Conservation (phyloP, 2,329 filamentous ascomycete genomes). For the Dissoconium aciculare region DNA sequence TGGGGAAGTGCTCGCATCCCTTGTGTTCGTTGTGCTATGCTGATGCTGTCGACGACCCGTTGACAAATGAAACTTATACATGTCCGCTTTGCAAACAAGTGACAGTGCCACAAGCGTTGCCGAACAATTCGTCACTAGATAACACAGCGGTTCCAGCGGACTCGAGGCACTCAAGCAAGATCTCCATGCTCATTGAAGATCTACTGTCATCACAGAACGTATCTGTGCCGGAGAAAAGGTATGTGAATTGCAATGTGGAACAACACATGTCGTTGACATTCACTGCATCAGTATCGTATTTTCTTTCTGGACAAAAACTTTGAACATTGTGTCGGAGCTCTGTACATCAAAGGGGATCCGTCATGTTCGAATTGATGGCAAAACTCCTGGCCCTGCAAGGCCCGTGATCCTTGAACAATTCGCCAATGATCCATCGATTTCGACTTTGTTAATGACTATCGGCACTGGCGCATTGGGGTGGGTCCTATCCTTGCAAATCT, state of each 20-base stretch:
- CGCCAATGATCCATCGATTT: constrained; percentile 3
- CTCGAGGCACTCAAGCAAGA: constrained; percentile 1
- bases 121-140: background rate
- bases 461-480: constrained; percentile 7
- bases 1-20: no score
- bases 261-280: no score
- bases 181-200: background rate
- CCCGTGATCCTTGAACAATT: constrained; percentile 4
- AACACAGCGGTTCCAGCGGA: background rate
- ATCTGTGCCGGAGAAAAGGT: constrained; percentile 2
- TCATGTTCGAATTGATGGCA: constrained; percentile 6
- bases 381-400: constrained; percentile 3
- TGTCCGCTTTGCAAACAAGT: constrained; percentile 1
- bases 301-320: constrained; percentile 5
- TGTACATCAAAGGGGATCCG: constrained; percentile 2
- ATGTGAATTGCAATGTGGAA: background rate
- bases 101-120: background rate
- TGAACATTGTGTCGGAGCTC: constrained; percentile 3
- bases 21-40: constrained; percentile 1
- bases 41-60: background rate
- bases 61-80: background rate
- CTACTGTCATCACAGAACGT: constrained; percentile 1
- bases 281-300: constrained; percentile 5
- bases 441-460: constrained; percentile 6
- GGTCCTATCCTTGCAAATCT: background rate